Base-by-base conservation (phyloP, 306 rosid species). In the Cyclanthera cordifolia region DNA sequence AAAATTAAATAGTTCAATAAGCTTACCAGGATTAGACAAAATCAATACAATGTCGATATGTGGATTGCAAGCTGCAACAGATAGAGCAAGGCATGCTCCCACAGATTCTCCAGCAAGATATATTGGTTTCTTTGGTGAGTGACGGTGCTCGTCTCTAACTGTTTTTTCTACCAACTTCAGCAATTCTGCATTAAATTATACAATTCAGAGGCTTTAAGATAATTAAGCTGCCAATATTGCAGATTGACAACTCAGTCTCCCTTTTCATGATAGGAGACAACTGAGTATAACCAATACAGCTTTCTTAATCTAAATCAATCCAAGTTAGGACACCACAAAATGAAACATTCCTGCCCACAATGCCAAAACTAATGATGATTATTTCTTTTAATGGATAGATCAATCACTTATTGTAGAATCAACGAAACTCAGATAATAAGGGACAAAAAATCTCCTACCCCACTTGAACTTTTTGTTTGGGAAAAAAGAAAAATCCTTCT, bases 51-150 rank as follows among this genome's bases (percentile, higher is more conserved):
- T 88, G 82, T 93, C 99, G 30, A 87, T 82, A 72, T 84, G 76
- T 48, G 88, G 87, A 82, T 83, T 93, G 48, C 69, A 79, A 56
- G 99, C 96, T 8, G 94, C 95, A 75, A 87, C 91, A 24, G 89
- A 84, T 17, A 93, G 82, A 14, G 96, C 95, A 41, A 93, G 86
- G 77, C 96, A 90, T 48, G 84, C 96, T 75, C 99, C 96, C 60
- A 93, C 39, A 37, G 95, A 87, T 63, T 93, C 94, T 78, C 95
- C 96, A 20, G 84, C 83, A 46, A 93, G 87, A 79, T 93, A 93
- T 72, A 93, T 85, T 54, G 99, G 99, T 67, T 84, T 86, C 27
- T 75, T 82, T 9, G 94, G 91, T 8, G 86, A 82, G 23, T 52
- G 80, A 23, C 72, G 37, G 73, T 84, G 56, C 82, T 87, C 91